Conservation (phyloP, 495 filamentous ascomycete species). For the Pyrenopolyporus hunteri region DNA sequence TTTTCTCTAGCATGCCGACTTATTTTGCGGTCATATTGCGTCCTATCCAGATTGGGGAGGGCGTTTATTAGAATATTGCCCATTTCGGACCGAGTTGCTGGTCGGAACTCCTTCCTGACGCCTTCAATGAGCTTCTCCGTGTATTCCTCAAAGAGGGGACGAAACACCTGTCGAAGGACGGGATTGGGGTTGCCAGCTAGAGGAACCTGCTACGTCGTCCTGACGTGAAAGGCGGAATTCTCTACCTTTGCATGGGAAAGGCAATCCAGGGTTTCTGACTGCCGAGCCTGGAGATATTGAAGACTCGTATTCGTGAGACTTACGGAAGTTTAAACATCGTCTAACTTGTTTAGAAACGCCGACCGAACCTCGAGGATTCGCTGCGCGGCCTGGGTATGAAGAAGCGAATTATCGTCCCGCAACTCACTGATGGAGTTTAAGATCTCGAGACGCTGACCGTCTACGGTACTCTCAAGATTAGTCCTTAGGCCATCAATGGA, state of each 20-base stretch:
- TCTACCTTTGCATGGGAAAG: conserved; percentile 17
- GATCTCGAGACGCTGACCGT: not conserved
- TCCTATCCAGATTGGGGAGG: not conserved
- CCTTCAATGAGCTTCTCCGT: not conserved
- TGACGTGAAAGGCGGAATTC: conserved; percentile 7
- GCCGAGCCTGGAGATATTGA: not conserved
- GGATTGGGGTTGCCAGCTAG: not conserved
- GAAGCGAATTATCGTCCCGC: conserved; percentile 4
- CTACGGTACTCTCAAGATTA: not conserved
- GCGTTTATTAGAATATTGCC: not conserved
- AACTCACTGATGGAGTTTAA: not conserved
- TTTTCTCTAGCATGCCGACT: not conserved
- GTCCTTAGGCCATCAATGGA: not conserved
- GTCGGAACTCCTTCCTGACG: conserved; percentile 12
- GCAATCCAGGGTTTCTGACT: conserved; percentile 6
- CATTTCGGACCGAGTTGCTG: conserved; percentile 10
- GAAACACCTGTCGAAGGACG: not conserved
- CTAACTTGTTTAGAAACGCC: not conserved
- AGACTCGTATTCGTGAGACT: not conserved
- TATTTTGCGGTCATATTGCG: not conserved
- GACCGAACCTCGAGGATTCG: not conserved
- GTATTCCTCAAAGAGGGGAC: conserved; percentile 12
- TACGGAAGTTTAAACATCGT: not conserved
- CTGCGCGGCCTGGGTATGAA: not conserved
- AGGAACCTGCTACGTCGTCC: not conserved